phyloP scores from a whole-genome alignment of 768 basidiomycete species.

The Antrodiella citrinella region DNA sequence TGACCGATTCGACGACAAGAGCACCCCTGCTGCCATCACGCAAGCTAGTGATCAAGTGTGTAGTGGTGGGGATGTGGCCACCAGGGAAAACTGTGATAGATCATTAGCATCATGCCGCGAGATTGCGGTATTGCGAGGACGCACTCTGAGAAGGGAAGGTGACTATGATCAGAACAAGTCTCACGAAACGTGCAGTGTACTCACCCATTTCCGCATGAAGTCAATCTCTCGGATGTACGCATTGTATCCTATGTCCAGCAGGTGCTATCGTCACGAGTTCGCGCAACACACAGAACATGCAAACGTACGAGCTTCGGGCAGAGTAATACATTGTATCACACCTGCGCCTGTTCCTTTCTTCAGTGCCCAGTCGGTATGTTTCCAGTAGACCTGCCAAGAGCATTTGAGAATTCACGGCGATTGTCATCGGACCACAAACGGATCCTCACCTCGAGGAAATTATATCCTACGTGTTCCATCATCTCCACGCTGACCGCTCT shows the following conservation, averaged over 20 bases:
- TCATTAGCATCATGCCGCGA: neutral
- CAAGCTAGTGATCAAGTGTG: conserved; percentile 45
- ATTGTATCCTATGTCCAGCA: conserved; percentile 36
- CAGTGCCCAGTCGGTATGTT: conserved; percentile 57
- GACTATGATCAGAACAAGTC: too few species aligned
- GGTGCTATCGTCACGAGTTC: conserved; percentile 5
- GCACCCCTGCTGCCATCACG: conserved; percentile 41
- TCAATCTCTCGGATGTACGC: conserved; percentile 52
- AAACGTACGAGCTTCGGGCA: conserved; percentile 59
- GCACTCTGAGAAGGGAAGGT: neutral
- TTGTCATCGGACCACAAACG: too few species aligned
- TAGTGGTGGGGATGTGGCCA: conserved; percentile 58
- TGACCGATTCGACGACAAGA: conserved; percentile 56
- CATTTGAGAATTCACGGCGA: too few species aligned
- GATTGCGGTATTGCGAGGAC: too few species aligned
- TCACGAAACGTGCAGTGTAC: conserved; percentile 19
- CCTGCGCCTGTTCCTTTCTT: conserved; percentile 51
- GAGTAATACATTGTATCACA: conserved; percentile 68
- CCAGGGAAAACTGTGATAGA: conserved; percentile 53
- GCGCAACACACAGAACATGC: conserved; percentile 8
- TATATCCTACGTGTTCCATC: conserved; percentile 66
- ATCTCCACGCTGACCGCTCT: conserved; percentile 70
- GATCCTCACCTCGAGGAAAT: conserved; percentile 45
- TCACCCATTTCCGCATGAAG: conserved; percentile 73
- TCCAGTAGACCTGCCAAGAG: conserved; percentile 39